These are phyloP conservation scores for Secale cereale DNA, from an alignment of 176 grass and related monocot genomes.

Conservation along the genomic window DNA sequence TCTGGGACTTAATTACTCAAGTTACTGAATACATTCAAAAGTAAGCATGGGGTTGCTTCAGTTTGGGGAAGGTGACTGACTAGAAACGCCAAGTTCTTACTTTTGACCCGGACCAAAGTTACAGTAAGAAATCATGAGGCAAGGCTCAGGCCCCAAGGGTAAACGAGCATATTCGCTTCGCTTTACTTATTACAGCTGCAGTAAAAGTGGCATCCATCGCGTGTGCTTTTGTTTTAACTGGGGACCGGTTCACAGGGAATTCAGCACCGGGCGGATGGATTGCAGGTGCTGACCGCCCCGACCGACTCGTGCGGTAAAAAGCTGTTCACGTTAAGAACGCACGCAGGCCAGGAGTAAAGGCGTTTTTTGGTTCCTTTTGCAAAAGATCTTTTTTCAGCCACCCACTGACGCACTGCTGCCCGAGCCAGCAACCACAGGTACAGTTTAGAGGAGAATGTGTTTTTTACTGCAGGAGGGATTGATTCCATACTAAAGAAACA, in stretches of 20 bases:
- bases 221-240: conserved; percentile 16
- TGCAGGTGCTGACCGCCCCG: conserved; percentile 16
- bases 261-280: conserved; percentile 34
- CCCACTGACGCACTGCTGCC: neutral
- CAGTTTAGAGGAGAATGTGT: neutral
- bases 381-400: neutral
- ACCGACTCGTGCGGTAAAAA: conserved; percentile 38
- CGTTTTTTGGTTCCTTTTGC: conserved; percentile 58
- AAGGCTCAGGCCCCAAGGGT: neutral
- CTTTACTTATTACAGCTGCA: conserved; percentile 9
- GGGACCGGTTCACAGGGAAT: conserved; percentile 12
- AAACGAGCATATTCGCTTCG: conserved; percentile 25
- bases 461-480: neutral
- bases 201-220: neutral
- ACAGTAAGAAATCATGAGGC: neutral
- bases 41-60: neutral
- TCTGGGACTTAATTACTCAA: neutral
- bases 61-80: neutral
- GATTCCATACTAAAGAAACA: neutral
- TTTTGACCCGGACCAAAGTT: neutral
- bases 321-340: conserved; percentile 42
- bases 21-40: no score
- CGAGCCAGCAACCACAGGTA: neutral
- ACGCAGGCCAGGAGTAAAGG: conserved; percentile 37
- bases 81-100: neutral